phyloP scores from a whole-genome alignment of 805 yeast genomes.

The Metschnikowia arizonensis region DNA sequence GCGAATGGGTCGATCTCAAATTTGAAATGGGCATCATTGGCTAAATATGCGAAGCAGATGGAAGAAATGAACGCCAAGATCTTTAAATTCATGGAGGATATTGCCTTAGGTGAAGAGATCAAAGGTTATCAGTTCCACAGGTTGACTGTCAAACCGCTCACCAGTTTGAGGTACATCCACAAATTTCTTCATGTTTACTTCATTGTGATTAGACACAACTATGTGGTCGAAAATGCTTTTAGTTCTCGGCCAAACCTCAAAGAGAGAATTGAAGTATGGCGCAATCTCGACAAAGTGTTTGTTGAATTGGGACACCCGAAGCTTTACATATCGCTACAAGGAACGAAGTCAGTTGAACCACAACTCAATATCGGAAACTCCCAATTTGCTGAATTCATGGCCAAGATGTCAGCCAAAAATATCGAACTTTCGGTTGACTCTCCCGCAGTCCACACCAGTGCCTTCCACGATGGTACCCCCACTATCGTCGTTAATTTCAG shows the following conservation, averaged over 20 bases:
- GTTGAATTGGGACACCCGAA: constrained; percentile 57
- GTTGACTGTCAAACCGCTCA: constrained; percentile 26
- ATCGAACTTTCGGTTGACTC: constrained; percentile 41
- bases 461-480: constrained; percentile 71
- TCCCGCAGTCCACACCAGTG: constrained; percentile 56
- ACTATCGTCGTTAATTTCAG: constrained; percentile 51
- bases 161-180: constrained; percentile 39
- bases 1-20: constrained; percentile 74
- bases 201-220: constrained; percentile 27
- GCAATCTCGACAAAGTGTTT: constrained; percentile 45
- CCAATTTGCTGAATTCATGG: constrained; percentile 69
- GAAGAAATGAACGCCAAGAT: constrained; percentile 26
- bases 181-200: constrained; percentile 37
- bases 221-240: constrained; percentile 24
- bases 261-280: constrained; percentile 26
- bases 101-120: constrained; percentile 18
- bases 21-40: constrained; percentile 60
- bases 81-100: constrained; percentile 24
- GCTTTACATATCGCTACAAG: constrained; percentile 50
- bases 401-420: constrained; percentile 55
- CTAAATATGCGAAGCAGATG: constrained; percentile 38
- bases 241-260: constrained; percentile 17
- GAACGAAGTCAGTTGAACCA: constrained; percentile 43
- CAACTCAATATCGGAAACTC: constrained; percentile 46
- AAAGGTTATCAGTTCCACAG: constrained; percentile 26